Evolutionary conservation across 116 monocot genomes (phyloP).

Genomic region (Zostera marina): DNA sequence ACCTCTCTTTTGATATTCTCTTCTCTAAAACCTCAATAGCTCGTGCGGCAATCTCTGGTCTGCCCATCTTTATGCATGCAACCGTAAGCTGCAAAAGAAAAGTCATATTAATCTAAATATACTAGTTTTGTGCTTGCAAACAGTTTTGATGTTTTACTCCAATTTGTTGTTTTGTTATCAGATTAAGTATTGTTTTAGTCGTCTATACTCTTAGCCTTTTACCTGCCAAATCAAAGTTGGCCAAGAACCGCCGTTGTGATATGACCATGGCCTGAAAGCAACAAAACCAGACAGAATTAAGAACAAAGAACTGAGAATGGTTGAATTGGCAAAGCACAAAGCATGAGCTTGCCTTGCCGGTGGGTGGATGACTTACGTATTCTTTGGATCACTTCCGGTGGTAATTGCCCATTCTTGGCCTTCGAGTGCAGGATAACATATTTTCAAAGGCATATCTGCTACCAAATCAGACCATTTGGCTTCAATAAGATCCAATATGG

Average conservation of each 20-base stretch:
- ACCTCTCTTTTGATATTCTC: constrained; percentile 55
- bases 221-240: constrained; percentile 99
- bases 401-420: constrained; percentile 93
- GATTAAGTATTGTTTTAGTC: too few species aligned
- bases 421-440: constrained; percentile 96
- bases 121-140: too few species aligned
- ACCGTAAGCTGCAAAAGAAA: constrained; percentile 52
- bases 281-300: constrained; percentile 2
- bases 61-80: constrained; percentile 94
- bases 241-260: constrained; percentile 99
- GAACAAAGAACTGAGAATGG: background rate
- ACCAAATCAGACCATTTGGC: constrained; percentile 97
- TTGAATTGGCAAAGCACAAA: too few species aligned
- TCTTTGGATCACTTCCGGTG: constrained; percentile 98
- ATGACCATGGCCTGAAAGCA: constrained; percentile 88
- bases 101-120: too few species aligned
- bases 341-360: too few species aligned
- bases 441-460: constrained; percentile 94
- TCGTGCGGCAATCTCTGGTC: constrained; percentile 77
- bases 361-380: constrained; percentile 40
- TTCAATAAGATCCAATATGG: constrained; percentile 91
- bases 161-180: too few species aligned
- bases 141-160: too few species aligned
- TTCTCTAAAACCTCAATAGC: constrained; percentile 81
- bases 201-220: too few species aligned